phyloP scores from a whole-genome alignment of 1,284 basidiomycete genomes.

The Vanrija sp. region DNA sequence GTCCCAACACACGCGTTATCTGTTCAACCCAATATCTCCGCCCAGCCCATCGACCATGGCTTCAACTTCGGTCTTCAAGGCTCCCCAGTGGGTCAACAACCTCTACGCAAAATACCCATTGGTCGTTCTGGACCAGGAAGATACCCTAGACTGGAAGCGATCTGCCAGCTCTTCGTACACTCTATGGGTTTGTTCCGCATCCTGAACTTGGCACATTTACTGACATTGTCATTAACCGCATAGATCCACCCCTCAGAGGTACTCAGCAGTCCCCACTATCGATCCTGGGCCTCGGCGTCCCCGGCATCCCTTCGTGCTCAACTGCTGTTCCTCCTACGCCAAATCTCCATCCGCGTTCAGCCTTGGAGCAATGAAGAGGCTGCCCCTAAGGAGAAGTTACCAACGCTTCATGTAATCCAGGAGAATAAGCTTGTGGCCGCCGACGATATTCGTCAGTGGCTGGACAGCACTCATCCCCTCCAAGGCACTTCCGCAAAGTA shows the following conservation, averaged over 20 bases:
- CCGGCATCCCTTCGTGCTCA: slow-evolving; percentile 39
- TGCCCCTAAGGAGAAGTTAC: slow-evolving; percentile 33
- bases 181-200: slow-evolving; percentile 23
- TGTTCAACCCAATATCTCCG: no score
- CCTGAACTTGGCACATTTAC: neutral
- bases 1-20: no score
- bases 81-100: slow-evolving; percentile 33
- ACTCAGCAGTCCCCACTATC: slow-evolving; percentile 10
- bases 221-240: neutral
- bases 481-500: slow-evolving; percentile 28
- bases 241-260: neutral
- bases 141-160: slow-evolving; percentile 29
- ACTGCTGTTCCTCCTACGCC: slow-evolving; percentile 40
- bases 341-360: slow-evolving; percentile 27
- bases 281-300: slow-evolving; percentile 32
- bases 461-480: slow-evolving; percentile 32
- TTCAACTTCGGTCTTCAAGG: slow-evolving; percentile 20
- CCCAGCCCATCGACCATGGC: neutral
- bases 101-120: slow-evolving; percentile 46
- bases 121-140: slow-evolving; percentile 40
- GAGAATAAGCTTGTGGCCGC: slow-evolving; percentile 30
- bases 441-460: slow-evolving; percentile 35
- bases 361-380: slow-evolving; percentile 34
- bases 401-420: slow-evolving; percentile 27
- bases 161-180: slow-evolving; percentile 9